phyloP scores from a whole-genome alignment of 2,329 filamentous ascomycete genomes.

The Trichoderma endophyticum region DNA sequence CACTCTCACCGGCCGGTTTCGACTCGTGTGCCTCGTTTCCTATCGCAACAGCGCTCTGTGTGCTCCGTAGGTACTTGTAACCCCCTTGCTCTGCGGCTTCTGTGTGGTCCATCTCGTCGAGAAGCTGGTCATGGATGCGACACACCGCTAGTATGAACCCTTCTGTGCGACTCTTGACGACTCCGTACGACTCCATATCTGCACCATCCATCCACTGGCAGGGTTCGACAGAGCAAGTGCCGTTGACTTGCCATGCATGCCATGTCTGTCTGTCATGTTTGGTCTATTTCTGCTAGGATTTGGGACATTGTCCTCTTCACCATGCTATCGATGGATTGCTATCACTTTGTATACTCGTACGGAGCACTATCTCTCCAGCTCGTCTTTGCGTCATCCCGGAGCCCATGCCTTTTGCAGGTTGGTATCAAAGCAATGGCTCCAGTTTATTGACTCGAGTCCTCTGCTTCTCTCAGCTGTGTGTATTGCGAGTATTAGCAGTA shows the following conservation, averaged over 20 bases:
- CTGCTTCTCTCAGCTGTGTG: background rate
- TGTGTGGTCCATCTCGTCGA: background rate
- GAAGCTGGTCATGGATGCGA: slow-evolving; percentile 4
- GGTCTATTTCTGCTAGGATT: background rate
- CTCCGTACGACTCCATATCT: background rate
- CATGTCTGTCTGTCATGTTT: background rate
- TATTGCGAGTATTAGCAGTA: background rate
- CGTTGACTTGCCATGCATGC: background rate
- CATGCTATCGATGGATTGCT: background rate
- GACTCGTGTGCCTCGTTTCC: slow-evolving; percentile 1
- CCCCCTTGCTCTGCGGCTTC: background rate
- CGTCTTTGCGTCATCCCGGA: slow-evolving; percentile 7
- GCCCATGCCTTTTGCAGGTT: background rate
- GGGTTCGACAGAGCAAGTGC: background rate
- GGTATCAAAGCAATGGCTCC: background rate
- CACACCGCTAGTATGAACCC: slow-evolving; percentile 11
- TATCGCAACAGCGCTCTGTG: background rate
- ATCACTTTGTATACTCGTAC: background rate
- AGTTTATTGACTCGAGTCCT: slow-evolving; percentile 11
- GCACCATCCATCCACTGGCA: background rate
- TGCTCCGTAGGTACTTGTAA: background rate
- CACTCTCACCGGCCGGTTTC: background rate
- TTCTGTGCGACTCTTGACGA: background rate
- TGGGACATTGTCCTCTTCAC: background rate
- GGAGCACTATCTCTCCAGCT: background rate